A percentile compares a stretch with the other conserved stretches of the same genome.
These are phyloP conservation scores for Zygotorulaspora florentina DNA, from an alignment of 805 yeast species.

Conservation along the genomic window DNA sequence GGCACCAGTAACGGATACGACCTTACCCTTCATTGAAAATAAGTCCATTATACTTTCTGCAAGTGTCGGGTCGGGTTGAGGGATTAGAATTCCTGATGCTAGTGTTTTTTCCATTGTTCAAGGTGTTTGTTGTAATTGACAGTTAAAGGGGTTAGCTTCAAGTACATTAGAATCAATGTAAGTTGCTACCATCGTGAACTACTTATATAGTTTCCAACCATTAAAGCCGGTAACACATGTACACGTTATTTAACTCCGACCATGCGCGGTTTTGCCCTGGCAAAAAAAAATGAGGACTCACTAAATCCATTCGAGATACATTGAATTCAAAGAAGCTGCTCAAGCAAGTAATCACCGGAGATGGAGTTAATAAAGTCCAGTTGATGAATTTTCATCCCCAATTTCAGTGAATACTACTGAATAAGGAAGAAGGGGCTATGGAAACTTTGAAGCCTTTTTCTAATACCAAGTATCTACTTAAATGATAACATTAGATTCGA, in stretches of 20 bases:
- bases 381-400: too few relatives aligned
- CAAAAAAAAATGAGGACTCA: not conserved
- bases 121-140: not conserved
- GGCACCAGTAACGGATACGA: conserved; percentile 81
- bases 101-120: not conserved
- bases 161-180: too few relatives aligned
- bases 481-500: too few relatives aligned
- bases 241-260: not conserved
- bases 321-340: too few relatives aligned
- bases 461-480: too few relatives aligned
- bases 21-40: conserved; percentile 76
- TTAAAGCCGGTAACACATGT: not conserved
- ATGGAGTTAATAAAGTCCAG: too few relatives aligned
- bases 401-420: too few relatives aligned
- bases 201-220: not conserved
- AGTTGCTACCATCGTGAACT: too few relatives aligned
- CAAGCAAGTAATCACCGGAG: too few relatives aligned
- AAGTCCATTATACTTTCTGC: conserved; percentile 44
- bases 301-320: not conserved
- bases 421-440: too few relatives aligned
- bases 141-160: not conserved
- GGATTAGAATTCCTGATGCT: conserved; percentile 1
- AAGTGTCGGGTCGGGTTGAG: conserved; percentile 3
- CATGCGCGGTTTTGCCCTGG: not conserved
- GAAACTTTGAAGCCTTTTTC: too few relatives aligned